Conservation (phyloP, 2,329 filamentous ascomycete species). For the Stachybotrys chartarum region DNA sequence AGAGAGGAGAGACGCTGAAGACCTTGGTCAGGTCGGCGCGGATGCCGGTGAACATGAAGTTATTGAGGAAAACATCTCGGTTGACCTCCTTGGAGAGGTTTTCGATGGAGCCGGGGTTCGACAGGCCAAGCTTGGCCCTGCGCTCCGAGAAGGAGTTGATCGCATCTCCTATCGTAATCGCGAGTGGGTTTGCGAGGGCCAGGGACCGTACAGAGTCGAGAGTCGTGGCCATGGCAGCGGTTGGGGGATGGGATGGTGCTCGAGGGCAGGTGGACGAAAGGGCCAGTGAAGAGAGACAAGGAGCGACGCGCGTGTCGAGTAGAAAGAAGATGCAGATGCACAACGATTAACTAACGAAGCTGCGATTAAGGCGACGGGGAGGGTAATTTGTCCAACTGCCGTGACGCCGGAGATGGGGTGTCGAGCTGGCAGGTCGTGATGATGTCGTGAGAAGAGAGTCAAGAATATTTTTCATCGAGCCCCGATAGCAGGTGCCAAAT, state of each 20-base stretch:
- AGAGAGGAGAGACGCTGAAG: constrained; percentile 87
- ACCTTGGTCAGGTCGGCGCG: constrained; percentile 95
- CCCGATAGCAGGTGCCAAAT: neutral
- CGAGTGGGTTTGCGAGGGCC: constrained; percentile 67
- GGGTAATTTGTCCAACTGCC: constrained; percentile 11
- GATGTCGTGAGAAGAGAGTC: constrained; percentile 1
- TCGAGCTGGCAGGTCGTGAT: constrained; percentile 13
- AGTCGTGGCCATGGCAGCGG: constrained; percentile 40
- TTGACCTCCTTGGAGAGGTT: constrained; percentile 85
- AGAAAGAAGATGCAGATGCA: no score
- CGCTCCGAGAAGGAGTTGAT: constrained; percentile 77
- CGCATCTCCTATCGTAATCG: constrained; percentile 64
- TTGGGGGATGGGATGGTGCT: constrained; percentile 11
- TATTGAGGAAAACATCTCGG: constrained; percentile 92
- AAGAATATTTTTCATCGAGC: constrained; percentile 29
- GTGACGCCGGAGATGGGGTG: constrained; percentile 24
- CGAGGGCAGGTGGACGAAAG: constrained; percentile 15
- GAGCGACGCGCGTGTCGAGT: neutral
- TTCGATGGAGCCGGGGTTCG: constrained; percentile 90
- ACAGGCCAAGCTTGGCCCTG: constrained; percentile 79
- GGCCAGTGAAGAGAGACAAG: constrained; percentile 10
- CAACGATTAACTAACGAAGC: no score
- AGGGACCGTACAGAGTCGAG: constrained; percentile 52
- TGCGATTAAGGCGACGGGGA: neutral
- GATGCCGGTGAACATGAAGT: constrained; percentile 94